Evolutionary conservation across 371 early-diverging fungal genomes (phyloP), one percentile per base, ranked within the genome.

Genomic region (Umbelopsis sp.): DNA sequence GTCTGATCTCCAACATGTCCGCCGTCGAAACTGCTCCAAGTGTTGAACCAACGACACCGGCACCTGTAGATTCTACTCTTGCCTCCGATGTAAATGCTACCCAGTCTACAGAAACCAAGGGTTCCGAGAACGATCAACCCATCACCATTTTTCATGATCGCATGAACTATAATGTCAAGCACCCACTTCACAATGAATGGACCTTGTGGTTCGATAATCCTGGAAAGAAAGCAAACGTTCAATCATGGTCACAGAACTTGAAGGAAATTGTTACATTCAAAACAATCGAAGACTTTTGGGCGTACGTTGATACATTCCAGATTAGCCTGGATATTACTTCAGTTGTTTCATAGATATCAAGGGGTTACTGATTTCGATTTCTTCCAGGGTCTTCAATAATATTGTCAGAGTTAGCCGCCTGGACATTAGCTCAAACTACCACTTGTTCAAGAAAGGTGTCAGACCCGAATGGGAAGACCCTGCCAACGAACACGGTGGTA

Each of bases 401-500:
- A 85, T 97, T 53, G 84, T 89, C 70, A 90, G 90, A 69, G 86
- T 94, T n/a, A 86, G 88, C 57, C 92, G 94, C 52, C 81, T 97
- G 70, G 81, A 90, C 18, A 76, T 85, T 52, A 91, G 92, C 50
- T 88, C 96, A 62, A 97, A 98, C 86, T 95, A 97, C 76, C 97
- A 99, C 73, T 80, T 99, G 67, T 99, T 99, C 91, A 95, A 96
- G 81, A 87, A 93, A 69, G 98, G 97, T 38, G 88, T 99, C 69
- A 89, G 91, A 80, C 99, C 99, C n/a, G 93, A 93, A 92, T 99
- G 99, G 99, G 99, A 99, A 84, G 99, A 99, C 77, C 79, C 90
- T n/a, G 90, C 86, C 51, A 99, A 99, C 86, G 87, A 85, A 48
- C 82, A 94, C 48, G 99, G 99, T 74, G 99, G 99, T 41, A 96